Conservation (phyloP, 108 stramenopile species). For the Cyclotella atomus region DNA sequence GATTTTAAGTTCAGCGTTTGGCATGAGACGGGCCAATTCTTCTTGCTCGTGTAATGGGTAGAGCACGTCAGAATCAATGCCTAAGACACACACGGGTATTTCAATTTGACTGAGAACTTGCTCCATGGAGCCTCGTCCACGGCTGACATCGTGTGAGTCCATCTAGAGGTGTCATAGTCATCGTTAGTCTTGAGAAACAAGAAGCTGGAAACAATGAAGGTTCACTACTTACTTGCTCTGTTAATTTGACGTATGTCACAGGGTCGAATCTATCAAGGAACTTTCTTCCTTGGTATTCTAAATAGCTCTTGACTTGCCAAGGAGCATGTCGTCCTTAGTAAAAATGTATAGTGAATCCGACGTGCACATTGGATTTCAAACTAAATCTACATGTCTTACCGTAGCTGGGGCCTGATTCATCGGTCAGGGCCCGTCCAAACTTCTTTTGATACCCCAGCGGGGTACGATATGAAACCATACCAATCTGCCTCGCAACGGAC, state of each 20-base stretch:
- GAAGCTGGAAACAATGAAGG: neutral
- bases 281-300: conserved; percentile 92
- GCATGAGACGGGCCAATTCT: conserved; percentile 72
- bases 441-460: conserved; percentile 79
- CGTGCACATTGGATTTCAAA: neutral
- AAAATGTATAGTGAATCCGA: neutral
- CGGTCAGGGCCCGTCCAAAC: conserved; percentile 71
- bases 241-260: conserved; percentile 91
- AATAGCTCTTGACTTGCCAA: conserved; percentile 89
- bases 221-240: conserved; percentile 58
- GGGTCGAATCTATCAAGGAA: conserved; percentile 92
- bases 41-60: conserved; percentile 91
- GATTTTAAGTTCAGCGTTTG: conserved; percentile 70
- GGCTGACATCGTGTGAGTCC: conserved; percentile 89
- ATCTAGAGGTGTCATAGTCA: conserved; percentile 56
- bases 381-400: conserved; percentile 24
- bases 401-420: conserved; percentile 36
- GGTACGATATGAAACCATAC: conserved; percentile 93
- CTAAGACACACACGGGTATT: conserved; percentile 84
- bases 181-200: no score
- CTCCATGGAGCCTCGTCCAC: conserved; percentile 60
- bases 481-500: conserved; percentile 90
- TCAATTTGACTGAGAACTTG: conserved; percentile 67
- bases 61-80: conserved; percentile 90
- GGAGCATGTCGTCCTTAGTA: conserved; percentile 60